Conservation (phyloP, 164 flowering plant genomes). For the Cinnamomum micranthum region DNA sequence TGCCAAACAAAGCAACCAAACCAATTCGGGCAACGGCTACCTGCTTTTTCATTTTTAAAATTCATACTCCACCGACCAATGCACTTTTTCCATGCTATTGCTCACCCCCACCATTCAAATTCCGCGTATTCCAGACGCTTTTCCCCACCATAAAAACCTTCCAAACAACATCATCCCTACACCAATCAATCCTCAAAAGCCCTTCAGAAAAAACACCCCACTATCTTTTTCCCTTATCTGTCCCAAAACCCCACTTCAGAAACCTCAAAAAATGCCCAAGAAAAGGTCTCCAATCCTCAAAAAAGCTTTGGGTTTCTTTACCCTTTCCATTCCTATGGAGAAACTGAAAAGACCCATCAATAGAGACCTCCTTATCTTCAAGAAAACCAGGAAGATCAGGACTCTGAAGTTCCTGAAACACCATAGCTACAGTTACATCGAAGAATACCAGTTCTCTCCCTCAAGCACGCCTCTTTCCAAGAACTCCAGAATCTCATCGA, state of each 20-base stretch:
- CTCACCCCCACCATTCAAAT: too few relatives aligned
- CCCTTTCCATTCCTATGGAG: slow-evolving; percentile 31
- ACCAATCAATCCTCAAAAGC: too few relatives aligned
- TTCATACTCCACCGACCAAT: too few relatives aligned
- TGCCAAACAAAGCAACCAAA: too few relatives aligned
- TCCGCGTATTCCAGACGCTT: too few relatives aligned
- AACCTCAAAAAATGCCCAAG: slow-evolving; percentile 28
- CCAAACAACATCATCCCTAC: too few relatives aligned
- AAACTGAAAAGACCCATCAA: slow-evolving; percentile 35
- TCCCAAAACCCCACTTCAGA: neutral
- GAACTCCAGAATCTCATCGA: slow-evolving; percentile 7
- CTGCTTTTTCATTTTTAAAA: too few relatives aligned
- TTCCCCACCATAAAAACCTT: too few relatives aligned
- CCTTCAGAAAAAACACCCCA: too few relatives aligned
- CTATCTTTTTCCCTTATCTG: neutral
- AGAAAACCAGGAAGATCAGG: slow-evolving; percentile 30
- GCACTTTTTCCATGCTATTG: too few relatives aligned
- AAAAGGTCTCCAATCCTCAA: slow-evolving; percentile 33
- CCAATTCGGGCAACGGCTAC: too few relatives aligned
- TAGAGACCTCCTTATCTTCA: slow-evolving; percentile 34
- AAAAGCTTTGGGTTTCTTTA: slow-evolving; percentile 35
- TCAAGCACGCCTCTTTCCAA: slow-evolving; percentile 52
- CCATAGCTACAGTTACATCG: slow-evolving; percentile 31
- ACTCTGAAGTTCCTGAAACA: slow-evolving; percentile 34
- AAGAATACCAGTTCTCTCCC: slow-evolving; percentile 56